Evolutionary conservation across 768 basidiomycete species (phyloP).

Genomic region (Auriscalpium microsporum): DNA sequence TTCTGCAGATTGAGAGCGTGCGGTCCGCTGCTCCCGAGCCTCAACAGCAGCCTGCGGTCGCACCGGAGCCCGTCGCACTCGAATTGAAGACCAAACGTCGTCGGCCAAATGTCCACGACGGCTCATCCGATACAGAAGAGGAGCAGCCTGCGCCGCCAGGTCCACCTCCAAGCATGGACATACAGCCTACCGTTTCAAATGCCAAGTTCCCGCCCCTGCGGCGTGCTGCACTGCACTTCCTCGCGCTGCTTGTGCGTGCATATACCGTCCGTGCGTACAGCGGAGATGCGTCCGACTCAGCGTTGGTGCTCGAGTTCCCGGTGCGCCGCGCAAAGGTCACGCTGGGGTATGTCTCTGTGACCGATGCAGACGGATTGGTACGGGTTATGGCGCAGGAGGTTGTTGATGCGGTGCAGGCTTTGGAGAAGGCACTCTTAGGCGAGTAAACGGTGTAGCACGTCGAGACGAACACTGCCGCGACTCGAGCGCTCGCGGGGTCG

Average conservation of each 20-base stretch:
- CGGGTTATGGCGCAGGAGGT: slow-evolving; percentile 15
- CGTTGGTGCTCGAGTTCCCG: slow-evolving; percentile 6
- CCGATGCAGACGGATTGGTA: slow-evolving; percentile 11
- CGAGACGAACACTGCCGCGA: too few relatives aligned
- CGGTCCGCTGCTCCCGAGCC: slow-evolving; percentile 16
- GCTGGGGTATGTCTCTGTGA: slow-evolving; percentile 12
- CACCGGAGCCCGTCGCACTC: neutral
- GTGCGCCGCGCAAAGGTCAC: slow-evolving; percentile 4
- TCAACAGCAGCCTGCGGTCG: too few relatives aligned
- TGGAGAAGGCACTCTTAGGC: slow-evolving; percentile 6
- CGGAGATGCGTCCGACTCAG: slow-evolving; percentile 19
- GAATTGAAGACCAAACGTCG: neutral
- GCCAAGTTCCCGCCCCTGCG: slow-evolving; percentile 73
- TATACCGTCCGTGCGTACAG: slow-evolving; percentile 40
- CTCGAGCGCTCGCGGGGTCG: too few relatives aligned
- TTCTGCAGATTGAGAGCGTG: slow-evolving; percentile 59
- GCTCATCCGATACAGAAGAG: neutral
- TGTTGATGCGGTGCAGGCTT: slow-evolving; percentile 5
- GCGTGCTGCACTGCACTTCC: slow-evolving; percentile 80
- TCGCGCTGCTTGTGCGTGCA: slow-evolving; percentile 60
- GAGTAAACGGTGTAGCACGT: too few relatives aligned
- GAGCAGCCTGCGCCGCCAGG: slow-evolving; percentile 16
- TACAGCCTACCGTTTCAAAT: slow-evolving; percentile 47
- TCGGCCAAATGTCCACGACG: neutral
- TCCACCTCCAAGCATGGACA: slow-evolving; percentile 35